phyloP scores from a whole-genome alignment of 768 basidiomycete genomes.

The Trametes coccinea region DNA sequence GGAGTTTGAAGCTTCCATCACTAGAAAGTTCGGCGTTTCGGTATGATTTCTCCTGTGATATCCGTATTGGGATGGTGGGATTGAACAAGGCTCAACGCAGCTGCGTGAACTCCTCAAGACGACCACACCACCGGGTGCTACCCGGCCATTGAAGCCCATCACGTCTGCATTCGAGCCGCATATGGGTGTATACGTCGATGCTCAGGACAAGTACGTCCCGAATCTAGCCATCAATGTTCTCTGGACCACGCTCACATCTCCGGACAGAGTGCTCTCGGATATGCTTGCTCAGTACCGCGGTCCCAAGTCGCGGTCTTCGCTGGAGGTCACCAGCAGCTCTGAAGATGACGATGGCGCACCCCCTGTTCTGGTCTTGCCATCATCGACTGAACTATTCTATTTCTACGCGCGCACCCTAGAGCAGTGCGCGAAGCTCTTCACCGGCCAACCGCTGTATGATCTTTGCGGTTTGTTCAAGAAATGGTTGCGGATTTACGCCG shows the following conservation, averaged over 20 bases:
- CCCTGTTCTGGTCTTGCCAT: conserved; percentile 75
- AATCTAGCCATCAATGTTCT: conserved; percentile 3
- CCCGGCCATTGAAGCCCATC: conserved; percentile 62
- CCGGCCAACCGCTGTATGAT: conserved; percentile 80
- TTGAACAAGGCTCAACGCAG: conserved; percentile 35
- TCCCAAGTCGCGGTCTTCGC: conserved; percentile 59
- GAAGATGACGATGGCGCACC: conserved; percentile 49
- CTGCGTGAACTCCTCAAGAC: conserved; percentile 63
- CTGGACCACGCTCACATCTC: background rate
- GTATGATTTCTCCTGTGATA: background rate
- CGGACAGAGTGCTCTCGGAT: conserved; percentile 74
- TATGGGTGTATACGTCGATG: conserved; percentile 91
- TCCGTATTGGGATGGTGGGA: too few relatives aligned
- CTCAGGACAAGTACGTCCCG: conserved; percentile 81
- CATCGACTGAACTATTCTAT: conserved; percentile 95
- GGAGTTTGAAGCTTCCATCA: conserved; percentile 85
- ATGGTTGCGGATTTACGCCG: conserved; percentile 93
- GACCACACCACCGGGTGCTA: conserved; percentile 49
- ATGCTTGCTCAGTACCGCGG: conserved; percentile 86
- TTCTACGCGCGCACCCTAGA: conserved; percentile 96
- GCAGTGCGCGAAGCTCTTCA: conserved; percentile 89
- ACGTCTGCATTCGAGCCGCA: conserved; percentile 91
- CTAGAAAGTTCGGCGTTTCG: conserved; percentile 66
- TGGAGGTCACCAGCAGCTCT: conserved; percentile 51
- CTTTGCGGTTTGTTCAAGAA: conserved; percentile 83